phyloP scores from a whole-genome alignment of 2,329 filamentous ascomycete genomes.

The Aspergillus sp. region DNA sequence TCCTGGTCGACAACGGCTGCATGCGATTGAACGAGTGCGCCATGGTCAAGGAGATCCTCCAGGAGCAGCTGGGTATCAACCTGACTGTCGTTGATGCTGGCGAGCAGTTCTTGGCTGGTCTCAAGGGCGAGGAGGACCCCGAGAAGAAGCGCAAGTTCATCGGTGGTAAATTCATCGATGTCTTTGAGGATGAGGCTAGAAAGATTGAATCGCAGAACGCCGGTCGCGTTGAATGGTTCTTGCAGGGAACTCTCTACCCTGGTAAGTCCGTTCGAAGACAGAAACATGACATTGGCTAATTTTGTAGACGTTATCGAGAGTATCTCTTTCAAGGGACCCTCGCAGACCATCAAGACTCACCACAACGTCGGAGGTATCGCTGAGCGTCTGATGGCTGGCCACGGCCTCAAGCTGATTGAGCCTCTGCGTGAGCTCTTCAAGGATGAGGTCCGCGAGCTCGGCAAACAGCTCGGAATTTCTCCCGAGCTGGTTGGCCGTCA shows the following conservation, averaged over 20 bases:
- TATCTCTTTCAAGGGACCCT: conserved; percentile 69
- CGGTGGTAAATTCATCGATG: conserved; percentile 71
- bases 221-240: conserved; percentile 76
- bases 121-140: conserved; percentile 72
- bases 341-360: conserved; percentile 68
- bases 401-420: conserved; percentile 56
- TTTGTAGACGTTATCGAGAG: conserved; percentile 60
- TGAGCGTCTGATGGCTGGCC: conserved; percentile 48
- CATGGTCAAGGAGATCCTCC: conserved; percentile 74
- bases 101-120: conserved; percentile 69
- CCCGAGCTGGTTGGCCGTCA: conserved; percentile 74
- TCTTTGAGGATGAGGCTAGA: conserved; percentile 76
- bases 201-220: conserved; percentile 68
- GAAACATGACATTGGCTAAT: no score
- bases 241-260: conserved; percentile 81
- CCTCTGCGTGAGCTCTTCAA: conserved; percentile 78
- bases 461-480: conserved; percentile 65
- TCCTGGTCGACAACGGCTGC: conserved; percentile 80
- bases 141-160: conserved; percentile 92
- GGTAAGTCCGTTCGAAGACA: no score
- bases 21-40: conserved; percentile 82
- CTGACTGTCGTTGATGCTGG: conserved; percentile 79
- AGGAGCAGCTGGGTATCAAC: conserved; percentile 79
- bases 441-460: conserved; percentile 70
- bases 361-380: conserved; percentile 38